phyloP scores from a whole-genome alignment of 371 early-diverging fungal species.

The Rhizopus sp. region DNA sequence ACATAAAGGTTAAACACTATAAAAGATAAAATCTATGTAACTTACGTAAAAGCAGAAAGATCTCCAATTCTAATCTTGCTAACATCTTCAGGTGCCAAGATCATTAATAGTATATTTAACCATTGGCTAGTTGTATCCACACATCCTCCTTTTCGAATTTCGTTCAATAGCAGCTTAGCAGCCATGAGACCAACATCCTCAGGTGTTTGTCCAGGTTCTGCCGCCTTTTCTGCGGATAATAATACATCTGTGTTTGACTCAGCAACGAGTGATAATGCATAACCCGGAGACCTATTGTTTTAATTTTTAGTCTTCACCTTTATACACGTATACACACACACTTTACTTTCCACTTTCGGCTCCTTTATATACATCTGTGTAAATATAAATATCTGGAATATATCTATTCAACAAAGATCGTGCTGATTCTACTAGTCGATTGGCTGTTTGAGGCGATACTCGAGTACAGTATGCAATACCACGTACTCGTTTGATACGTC shows the following conservation, averaged over 20 bases:
- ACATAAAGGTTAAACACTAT: background rate
- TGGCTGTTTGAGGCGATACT: constrained; percentile 94
- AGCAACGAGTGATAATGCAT: constrained; percentile 88
- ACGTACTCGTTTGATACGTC: constrained; percentile 90
- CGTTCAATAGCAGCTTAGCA: constrained; percentile 76
- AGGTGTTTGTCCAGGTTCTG: constrained; percentile 77
- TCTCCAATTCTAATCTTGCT: constrained; percentile 86
- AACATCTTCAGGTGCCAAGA: constrained; percentile 91
- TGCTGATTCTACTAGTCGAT: constrained; percentile 90
- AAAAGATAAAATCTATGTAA: constrained; percentile 1
- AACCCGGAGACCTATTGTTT: constrained; percentile 80
- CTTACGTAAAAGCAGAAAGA: constrained; percentile 85
- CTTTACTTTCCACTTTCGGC: constrained; percentile 85
- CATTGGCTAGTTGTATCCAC: constrained; percentile 91
- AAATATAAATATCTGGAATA: constrained; percentile 96
- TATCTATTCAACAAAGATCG: constrained; percentile 82
- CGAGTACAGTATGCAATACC: constrained; percentile 93
- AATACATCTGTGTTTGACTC: constrained; percentile 87
- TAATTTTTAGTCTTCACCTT: background rate
- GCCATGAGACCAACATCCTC: constrained; percentile 86
- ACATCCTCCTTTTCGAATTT: constrained; percentile 88
- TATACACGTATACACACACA: background rate
- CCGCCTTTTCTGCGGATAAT: constrained; percentile 82
- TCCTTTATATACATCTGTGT: constrained; percentile 96
- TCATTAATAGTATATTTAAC: constrained; percentile 83